phyloP scores from a whole-genome alignment of 805 yeast species.

The Candida koratica region DNA sequence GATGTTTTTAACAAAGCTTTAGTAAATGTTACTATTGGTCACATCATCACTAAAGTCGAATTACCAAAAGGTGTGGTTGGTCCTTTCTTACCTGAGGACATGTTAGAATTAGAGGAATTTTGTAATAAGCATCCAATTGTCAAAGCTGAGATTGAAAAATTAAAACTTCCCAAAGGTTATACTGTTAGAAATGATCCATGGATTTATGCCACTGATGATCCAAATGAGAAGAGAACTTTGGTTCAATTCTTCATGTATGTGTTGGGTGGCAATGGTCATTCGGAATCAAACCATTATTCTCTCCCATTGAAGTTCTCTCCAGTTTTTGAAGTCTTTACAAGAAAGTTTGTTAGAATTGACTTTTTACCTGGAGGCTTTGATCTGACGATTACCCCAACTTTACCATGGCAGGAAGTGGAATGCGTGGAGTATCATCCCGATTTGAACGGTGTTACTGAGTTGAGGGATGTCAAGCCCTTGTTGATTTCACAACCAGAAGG shows the following conservation, averaged over 20 bases:
- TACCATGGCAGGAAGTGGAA: slow-evolving; percentile 57
- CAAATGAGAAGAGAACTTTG: slow-evolving; percentile 56
- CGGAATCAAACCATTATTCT: slow-evolving; percentile 73
- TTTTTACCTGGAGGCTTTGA: slow-evolving; percentile 71
- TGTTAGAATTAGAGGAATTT: slow-evolving; percentile 49
- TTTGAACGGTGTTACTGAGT: slow-evolving; percentile 47
- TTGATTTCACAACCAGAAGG: slow-evolving; percentile 75
- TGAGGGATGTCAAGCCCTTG: slow-evolving; percentile 66
- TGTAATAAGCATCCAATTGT: slow-evolving; percentile 54
- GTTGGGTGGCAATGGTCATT: slow-evolving; percentile 56
- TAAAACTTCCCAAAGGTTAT: slow-evolving; percentile 56
- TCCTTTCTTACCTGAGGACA: slow-evolving; percentile 66
- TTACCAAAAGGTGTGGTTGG: slow-evolving; percentile 64
- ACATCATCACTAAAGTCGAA: slow-evolving; percentile 52
- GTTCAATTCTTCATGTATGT: slow-evolving; percentile 75
- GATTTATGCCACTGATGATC: slow-evolving; percentile 80
- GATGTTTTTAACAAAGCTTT: slow-evolving; percentile 63
- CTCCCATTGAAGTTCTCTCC: slow-evolving; percentile 71
- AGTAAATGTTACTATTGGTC: slow-evolving; percentile 60
- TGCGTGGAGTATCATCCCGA: slow-evolving; percentile 74
- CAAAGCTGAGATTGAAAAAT: slow-evolving; percentile 60
- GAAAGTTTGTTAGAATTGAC: slow-evolving; percentile 66
- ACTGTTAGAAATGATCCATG: slow-evolving; percentile 69
- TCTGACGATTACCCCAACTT: slow-evolving; percentile 52
- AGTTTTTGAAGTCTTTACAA: slow-evolving; percentile 59